Base-by-base conservation (phyloP, 495 filamentous ascomycete species). In the Cudoniella acicularis region DNA sequence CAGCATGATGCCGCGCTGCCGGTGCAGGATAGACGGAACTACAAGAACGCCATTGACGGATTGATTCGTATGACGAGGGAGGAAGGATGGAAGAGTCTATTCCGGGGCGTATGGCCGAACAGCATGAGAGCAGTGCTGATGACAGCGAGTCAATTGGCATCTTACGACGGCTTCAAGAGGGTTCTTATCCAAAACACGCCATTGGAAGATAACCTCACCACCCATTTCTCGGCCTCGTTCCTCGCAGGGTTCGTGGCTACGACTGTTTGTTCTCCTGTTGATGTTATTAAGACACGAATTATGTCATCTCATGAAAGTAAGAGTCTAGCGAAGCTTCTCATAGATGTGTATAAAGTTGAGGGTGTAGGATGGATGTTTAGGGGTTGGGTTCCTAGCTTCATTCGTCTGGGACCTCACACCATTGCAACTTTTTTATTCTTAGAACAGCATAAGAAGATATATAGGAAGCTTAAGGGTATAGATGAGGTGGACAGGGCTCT, bases 321-420 rank as follows among this genome's bases (percentile, higher is more conserved):
- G 51, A 80, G 81, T 40, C 75, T 93, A 17, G 61, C 77, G 6
- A 69, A 75, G 49, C 63, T 92, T 18, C 67, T 95, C 62, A 69
- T 73, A 4, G 86, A 91, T 41, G 88, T 92, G 25, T 86, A 84
- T 60, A 83, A 79, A 62, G 80, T 83, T 53, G 92, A 98, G 70
- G 93, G 93, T 24, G 70, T 90, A 47, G 70, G 76, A 58, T 98
- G 94, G 94, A 89, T 92, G 82, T 98, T 97, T 73, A 87, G 87
- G 67, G 94, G 94, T n/a, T 98, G 94, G 94, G 87, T 96, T 46
- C 94, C 94, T 10, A 94, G 90, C 66, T 98, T 98, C 70, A 85
- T 96, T 56, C 80, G 94, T n/a, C 68, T 98, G 56, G 95, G 83
- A 58, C 83, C 80, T 22, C 94, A 98, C 78, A 98, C 94, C 2